Evolutionary conservation across 2,329 filamentous ascomycete species (phyloP), one percentile per base, ranked within the genome.

Genomic region (Fusarium oligoseptatum): DNA sequence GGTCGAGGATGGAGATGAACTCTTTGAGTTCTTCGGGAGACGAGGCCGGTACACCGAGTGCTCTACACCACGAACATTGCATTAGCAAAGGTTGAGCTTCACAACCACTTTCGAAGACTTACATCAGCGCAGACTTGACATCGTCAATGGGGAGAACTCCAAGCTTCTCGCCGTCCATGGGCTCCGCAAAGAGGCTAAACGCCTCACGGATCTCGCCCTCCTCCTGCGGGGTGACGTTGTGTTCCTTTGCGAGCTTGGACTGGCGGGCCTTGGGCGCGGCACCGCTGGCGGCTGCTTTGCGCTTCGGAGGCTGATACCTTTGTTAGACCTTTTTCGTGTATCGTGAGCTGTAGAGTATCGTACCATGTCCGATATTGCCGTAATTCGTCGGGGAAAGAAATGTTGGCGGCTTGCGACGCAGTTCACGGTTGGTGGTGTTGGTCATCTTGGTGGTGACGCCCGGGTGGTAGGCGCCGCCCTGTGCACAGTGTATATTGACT

Each of bases 141-240:
- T 94, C 92, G 77, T 87, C 86, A 5, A 89, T 91, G 14, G 90
- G 89, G 61, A 95, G 88, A 17, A 94, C 91, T 69, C 92, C 92
- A 66, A 92, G 86, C 80, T 94, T 94, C 78, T 95, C 92, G 61
- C 92, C 90, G 22, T 91, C 88, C 82, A 90, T 90, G 39, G 92
- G 90, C 76, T 93, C 88, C 2, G 92, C 86, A 82, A 98, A 99
- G 9, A 98, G 88, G 24, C 90, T 88, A 83, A 97, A 98, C 15
- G 95, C 95, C 83, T 98, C 95, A 79, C 91, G 92, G 80, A 99
- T 98, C 84, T 98, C 95, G 76, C 90, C 89, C 84, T 98, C 96
- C 84, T 98, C 93, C 74, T 93, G 91, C 45, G 92, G 93, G 15
- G 91, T 92, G 80, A 98, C 91, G 82, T 95, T 92, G 88, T 98